These are phyloP conservation scores for Sugiyamaella pinicola DNA, from an alignment of 1,139 yeast genomes.

Conservation along the genomic window DNA sequence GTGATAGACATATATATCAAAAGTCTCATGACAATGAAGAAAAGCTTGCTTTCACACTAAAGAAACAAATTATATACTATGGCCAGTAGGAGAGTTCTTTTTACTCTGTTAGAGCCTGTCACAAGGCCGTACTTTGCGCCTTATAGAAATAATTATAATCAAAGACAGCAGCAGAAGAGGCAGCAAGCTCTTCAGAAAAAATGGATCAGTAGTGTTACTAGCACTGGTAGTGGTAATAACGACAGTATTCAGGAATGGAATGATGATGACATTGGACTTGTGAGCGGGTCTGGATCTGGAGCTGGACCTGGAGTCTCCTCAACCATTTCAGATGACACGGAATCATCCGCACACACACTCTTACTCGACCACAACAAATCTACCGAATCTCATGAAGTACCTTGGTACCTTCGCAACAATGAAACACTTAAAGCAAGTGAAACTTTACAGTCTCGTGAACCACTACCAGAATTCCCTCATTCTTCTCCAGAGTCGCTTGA, in stretches of 20 bases:
- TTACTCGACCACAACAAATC: not conserved
- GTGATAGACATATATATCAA: not conserved
- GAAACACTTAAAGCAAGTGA: slow-evolving; percentile 28
- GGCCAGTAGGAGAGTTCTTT: slow-evolving; percentile 21
- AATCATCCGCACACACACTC: not conserved
- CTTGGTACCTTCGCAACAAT: slow-evolving; percentile 38
- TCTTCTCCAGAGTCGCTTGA: slow-evolving; percentile 56
- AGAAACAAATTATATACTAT: not conserved
- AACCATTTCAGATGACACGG: not conserved
- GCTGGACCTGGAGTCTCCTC: too few relatives aligned
- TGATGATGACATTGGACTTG: slow-evolving; percentile 4
- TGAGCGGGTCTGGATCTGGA: not conserved
- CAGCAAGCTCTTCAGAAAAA: slow-evolving; percentile 16
- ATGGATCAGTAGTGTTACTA: slow-evolving; percentile 9
- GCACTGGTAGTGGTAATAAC: not conserved
- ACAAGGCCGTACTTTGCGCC: slow-evolving; percentile 21
- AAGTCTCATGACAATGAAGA: slow-evolving; percentile 2
- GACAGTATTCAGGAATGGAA: slow-evolving; percentile 7
- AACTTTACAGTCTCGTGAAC: slow-evolving; percentile 29
- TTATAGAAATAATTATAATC: slow-evolving; percentile 13
- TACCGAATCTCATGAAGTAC: slow-evolving; percentile 22
- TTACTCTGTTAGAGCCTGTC: slow-evolving; percentile 21
- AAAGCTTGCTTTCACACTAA: not conserved
- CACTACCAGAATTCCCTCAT: slow-evolving; percentile 50
- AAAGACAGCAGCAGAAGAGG: slow-evolving; percentile 10